Evolutionary conservation across 148 eudicot genomes (phyloP).

Genomic region (Rhododendron ferrugineum): DNA sequence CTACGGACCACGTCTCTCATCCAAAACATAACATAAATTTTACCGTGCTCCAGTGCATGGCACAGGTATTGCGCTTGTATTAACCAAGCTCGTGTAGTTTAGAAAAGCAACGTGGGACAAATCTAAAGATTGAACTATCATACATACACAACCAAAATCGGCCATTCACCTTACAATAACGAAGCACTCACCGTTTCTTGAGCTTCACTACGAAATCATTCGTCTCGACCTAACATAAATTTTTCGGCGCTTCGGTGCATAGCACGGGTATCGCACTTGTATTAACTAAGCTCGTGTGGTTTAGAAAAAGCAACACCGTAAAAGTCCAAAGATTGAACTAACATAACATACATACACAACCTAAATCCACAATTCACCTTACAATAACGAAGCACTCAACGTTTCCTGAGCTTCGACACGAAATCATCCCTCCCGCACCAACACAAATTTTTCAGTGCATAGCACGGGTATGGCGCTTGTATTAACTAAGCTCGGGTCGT

Average conservation of each 20-base stretch:
- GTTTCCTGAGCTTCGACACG: conserved; percentile 19
- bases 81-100: not conserved
- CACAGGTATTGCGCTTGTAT: not conserved
- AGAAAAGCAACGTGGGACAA: not conserved
- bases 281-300: not conserved
- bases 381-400: conserved; percentile 33
- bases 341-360: not conserved
- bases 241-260: not conserved
- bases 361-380: not conserved
- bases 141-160: not conserved
- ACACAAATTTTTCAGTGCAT: not conserved
- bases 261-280: not conserved
- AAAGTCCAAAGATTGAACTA: not conserved
- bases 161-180: not conserved
- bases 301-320: not conserved
- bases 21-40: not conserved
- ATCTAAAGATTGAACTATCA: not conserved
- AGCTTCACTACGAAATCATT: conserved; percentile 69
- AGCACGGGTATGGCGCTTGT: not conserved
- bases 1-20: conserved; percentile 10
- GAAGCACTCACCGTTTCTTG: conserved; percentile 51
- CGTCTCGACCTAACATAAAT: not conserved
- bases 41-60: not conserved
- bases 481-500: not conserved
- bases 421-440: conserved; percentile 37